Evolutionary conservation across 148 eudicot species (phyloP).

Genomic region (Pouteria glomerata): DNA sequence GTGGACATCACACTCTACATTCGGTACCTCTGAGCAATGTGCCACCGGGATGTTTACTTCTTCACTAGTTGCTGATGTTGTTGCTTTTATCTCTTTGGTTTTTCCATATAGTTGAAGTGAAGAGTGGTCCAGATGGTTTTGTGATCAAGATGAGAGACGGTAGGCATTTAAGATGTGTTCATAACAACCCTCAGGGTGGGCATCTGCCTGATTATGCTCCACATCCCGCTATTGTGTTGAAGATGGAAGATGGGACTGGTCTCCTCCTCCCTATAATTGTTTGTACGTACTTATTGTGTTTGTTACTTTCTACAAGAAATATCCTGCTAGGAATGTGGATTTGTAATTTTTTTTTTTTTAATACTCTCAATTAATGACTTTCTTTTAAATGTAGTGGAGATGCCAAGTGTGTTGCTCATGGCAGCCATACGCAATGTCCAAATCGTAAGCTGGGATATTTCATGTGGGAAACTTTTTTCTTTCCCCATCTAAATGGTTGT

Average conservation of each 20-base stretch:
- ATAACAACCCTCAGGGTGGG: slow-evolving; percentile 77
- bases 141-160: slow-evolving; percentile 90
- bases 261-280: slow-evolving; percentile 92
- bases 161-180: slow-evolving; percentile 66
- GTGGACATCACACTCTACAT: not conserved
- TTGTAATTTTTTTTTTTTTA: not conserved
- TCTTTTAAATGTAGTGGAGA: slow-evolving; percentile 67
- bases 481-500: not conserved
- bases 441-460: slow-evolving; percentile 46
- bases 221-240: slow-evolving; percentile 93
- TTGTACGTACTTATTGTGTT: slow-evolving; percentile 46
- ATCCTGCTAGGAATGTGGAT: slow-evolving; percentile 5
- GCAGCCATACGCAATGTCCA: slow-evolving; percentile 86
- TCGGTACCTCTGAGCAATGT: not conserved
- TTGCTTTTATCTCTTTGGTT: slow-evolving; percentile 6
- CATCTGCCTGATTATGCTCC: slow-evolving; percentile 91
- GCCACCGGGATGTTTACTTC: not conserved
- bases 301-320: slow-evolving; percentile 1
- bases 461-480: not conserved
- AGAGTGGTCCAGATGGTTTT: slow-evolving; percentile 83
- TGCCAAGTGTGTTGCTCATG: slow-evolving; percentile 86
- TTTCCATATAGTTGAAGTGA: slow-evolving; percentile 72
- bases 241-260: slow-evolving; percentile 97
- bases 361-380: not conserved
- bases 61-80: not conserved